Base-by-base conservation (phyloP, 345 rosid species). In the Eucalyptus victrix region DNA sequence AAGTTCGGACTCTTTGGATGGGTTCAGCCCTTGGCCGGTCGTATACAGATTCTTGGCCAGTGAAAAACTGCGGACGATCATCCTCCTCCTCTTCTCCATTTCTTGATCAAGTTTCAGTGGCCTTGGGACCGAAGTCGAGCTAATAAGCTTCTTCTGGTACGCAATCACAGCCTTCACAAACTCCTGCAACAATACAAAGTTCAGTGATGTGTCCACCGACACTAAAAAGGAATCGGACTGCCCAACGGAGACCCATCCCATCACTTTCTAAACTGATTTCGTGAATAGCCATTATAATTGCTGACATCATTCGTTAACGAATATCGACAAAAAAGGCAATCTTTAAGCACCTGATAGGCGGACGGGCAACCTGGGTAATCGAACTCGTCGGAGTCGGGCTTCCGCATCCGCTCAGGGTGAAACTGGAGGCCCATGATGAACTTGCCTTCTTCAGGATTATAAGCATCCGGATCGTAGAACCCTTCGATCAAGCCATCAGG, bases 401-500 rank as follows among this genome's bases (percentile, higher is more conserved):
- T 90, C 90, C 98, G 91, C 98, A 96, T 97, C 88, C 98, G 89
- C 91, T 97, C 98, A 3, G 99, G 98, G 92, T 96, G 99, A 86
- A 97, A 97, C 88, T 97, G 99, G 32, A 97, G 93, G 24, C 99
- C 99, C 95, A 97, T 94, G 42, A 96, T 90, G 83, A 96, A 97
- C 91, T 95, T 96, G 28, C 99, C 99, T 86, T 95, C 95, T 60
- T 93, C 94, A 30, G 97, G 96, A 86, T 95, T 93, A 44, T 93
- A 97, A 56, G 95, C 93, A 86, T 96, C 95, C 18, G 98, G 97
- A 90, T 97, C 99, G 88, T 97, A 97, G 87, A 97, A 97, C 81
- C 98, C 98, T 92, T 97, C 98, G n/a, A 96, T 92, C 90, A 97
- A 91, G 19, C 95, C 99, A 92, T 97, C 99, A 4, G 96, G 95